Base-by-base conservation (phyloP, 192 early-diverging fungal species). In the Pilaira anomala region DNA sequence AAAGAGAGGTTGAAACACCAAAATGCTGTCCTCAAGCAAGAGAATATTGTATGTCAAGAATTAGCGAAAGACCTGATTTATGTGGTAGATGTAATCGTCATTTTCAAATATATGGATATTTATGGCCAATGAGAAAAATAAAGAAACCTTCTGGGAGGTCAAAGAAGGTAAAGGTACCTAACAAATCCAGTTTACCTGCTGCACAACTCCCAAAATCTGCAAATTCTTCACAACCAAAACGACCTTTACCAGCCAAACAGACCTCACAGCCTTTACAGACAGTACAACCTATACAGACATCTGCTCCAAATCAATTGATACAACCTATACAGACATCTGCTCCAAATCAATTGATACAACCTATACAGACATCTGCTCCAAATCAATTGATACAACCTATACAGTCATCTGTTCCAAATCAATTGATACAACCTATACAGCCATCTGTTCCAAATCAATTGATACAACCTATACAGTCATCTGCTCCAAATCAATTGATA, bases 81-180 rank as follows among this genome's bases (percentile, higher is more conserved):
- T 73, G 71, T 49, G 55, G 48, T 12, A 29, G 71, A 44, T 73
- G 71, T 53, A 58, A 73, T 19, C 71, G 71, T 12, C 71, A 73
- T 64, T 55, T 54, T 48, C 14, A 18, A 7, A 59, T 73, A 8
- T 73, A 63, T 40, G 53, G 46, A 3, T 44, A 58, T 1, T 49
- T 60, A 48, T 73, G 71, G 71, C 71, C 71, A 4, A 44, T 61
- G 9, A 26, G 71, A 21, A 66, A 66, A 25, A 36, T 66, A 24
- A 59, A 62, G 26, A 65, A 30, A 33, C 9, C 14, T 7, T 16
- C 45, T n/a, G 28, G n/a, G 0, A 61, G 45, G 12, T 46, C 8
- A 3, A 46, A 28, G 7, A 46, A 11, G 3, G 7, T 0, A 29
- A 28, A 61, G 26, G 18, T 19, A 55, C 3, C 12, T 11, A n/a